Evolutionary conservation across 352 stramenopile genomes (phyloP).

Genomic region (Peronospora destructor): DNA sequence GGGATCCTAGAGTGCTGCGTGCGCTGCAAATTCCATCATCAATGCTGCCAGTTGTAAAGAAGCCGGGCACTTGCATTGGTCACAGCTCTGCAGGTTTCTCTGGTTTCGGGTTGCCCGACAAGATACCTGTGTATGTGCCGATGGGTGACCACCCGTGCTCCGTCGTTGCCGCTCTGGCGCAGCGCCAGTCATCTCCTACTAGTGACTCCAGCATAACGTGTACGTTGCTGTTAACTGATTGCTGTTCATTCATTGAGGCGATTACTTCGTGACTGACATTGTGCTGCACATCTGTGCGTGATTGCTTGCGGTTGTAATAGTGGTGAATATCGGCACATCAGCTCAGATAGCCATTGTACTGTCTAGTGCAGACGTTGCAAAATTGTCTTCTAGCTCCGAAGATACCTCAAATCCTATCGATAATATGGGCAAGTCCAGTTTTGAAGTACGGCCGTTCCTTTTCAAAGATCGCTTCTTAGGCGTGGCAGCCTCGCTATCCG

Average conservation of each 20-base stretch:
- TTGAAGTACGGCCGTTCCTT: conserved; percentile 73
- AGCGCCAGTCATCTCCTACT: conserved; percentile 14
- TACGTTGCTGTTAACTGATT: conserved; percentile 22
- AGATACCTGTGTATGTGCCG: conserved; percentile 41
- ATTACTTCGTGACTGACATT: conserved; percentile 8
- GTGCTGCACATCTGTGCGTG: background rate
- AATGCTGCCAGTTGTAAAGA: conserved; percentile 56
- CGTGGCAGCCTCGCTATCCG: conserved; percentile 69
- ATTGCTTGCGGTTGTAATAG: conserved; percentile 23
- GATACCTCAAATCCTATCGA: background rate
- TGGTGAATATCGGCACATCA: conserved; percentile 80
- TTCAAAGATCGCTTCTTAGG: conserved; percentile 47
- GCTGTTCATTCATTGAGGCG: background rate
- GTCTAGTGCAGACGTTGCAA: conserved; percentile 26
- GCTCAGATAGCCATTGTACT: conserved; percentile 71
- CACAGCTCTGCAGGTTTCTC: conserved; percentile 10
- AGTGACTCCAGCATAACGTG: conserved; percentile 36
- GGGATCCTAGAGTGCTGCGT: conserved; percentile 40
- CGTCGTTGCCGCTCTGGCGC: conserved; percentile 44
- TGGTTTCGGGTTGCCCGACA: conserved; percentile 33
- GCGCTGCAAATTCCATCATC: conserved; percentile 49
- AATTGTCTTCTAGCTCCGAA: conserved; percentile 9
- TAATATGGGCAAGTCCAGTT: conserved; percentile 25
- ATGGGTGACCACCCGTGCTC: conserved; percentile 81
- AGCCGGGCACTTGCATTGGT: conserved; percentile 45